A percentile compares a stretch with the other conserved stretches of the same genome.
Conservation (phyloP, 2,329 filamentous ascomycete species). For the Nigrospora osmanthi region DNA sequence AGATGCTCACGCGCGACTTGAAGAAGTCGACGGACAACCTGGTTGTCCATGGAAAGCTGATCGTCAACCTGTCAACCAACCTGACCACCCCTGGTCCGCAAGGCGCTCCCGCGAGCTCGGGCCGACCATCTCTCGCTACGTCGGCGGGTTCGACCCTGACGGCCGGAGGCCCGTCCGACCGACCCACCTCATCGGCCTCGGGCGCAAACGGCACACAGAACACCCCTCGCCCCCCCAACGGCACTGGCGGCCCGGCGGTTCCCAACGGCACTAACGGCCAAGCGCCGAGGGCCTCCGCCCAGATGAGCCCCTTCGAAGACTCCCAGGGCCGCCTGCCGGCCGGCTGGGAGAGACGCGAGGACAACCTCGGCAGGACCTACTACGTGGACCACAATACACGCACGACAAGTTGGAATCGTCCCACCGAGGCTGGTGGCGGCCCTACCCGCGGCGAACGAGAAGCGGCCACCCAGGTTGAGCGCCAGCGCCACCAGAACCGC, state of each 20-base stretch:
- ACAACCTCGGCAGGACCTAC: slow-evolving; percentile 90
- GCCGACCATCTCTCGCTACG: slow-evolving; percentile 35
- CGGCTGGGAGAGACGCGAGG: slow-evolving; percentile 93
- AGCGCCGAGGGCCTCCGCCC: slow-evolving; percentile 36
- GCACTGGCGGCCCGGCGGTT: slow-evolving; percentile 24
- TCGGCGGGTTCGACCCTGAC: slow-evolving; percentile 36
- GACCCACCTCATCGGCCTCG: slow-evolving; percentile 46
- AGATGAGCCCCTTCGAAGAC: slow-evolving; percentile 91
- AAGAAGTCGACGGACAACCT: slow-evolving; percentile 98
- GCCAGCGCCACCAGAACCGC: slow-evolving; percentile 87
- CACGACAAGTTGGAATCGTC: slow-evolving; percentile 93
- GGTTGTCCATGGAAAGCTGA: slow-evolving; percentile 94
- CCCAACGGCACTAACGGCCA: slow-evolving; percentile 22
- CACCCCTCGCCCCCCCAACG: slow-evolving; percentile 36
- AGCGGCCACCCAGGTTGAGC: slow-evolving; percentile 86
- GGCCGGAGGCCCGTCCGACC: slow-evolving; percentile 34
- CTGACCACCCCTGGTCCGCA: slow-evolving; percentile 49
- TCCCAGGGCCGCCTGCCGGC: slow-evolving; percentile 85
- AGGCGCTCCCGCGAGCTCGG: slow-evolving; percentile 29
- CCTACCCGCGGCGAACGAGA: slow-evolving; percentile 75
- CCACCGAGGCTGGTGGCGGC: slow-evolving; percentile 69
- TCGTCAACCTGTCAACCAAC: slow-evolving; percentile 93
- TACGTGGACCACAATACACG: slow-evolving; percentile 98
- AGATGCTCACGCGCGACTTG: slow-evolving; percentile 95
- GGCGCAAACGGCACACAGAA: slow-evolving; percentile 35